Conservation (phyloP, 1,284 basidiomycete species). For the Exobasidium cylindrosporum region DNA sequence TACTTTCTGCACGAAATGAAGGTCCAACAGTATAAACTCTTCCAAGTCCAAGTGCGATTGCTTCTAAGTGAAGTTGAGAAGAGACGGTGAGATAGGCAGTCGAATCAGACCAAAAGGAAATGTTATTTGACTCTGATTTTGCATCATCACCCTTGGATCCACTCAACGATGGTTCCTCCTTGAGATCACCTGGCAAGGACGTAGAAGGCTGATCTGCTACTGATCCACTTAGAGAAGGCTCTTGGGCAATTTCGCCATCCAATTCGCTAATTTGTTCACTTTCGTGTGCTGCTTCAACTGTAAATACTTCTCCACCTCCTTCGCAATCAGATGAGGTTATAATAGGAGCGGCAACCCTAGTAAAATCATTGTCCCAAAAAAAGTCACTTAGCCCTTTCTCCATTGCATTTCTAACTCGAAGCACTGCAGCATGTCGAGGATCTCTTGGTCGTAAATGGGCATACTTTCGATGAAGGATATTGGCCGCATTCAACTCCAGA, state of each 20-base stretch:
- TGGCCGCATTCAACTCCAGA: slow-evolving; percentile 4
- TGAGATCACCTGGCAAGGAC: not conserved
- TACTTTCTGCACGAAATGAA: slow-evolving; percentile 86
- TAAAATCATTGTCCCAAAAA: slow-evolving; percentile 65
- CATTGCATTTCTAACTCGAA: slow-evolving; percentile 27
- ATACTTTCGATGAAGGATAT: slow-evolving; percentile 24
- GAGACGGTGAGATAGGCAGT: slow-evolving; percentile 90
- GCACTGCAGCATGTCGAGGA: slow-evolving; percentile 25
- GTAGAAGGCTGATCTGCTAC: slow-evolving; percentile 15
- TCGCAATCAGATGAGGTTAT: slow-evolving; percentile 90
- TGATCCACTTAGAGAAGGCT: slow-evolving; percentile 18
- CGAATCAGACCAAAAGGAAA: slow-evolving; percentile 34
- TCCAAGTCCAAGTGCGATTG: slow-evolving; percentile 68
- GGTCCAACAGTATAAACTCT: slow-evolving; percentile 88
- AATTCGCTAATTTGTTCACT: slow-evolving; percentile 24
- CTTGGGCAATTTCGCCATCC: not conserved
- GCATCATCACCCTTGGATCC: not conserved
- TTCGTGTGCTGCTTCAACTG: slow-evolving; percentile 57
- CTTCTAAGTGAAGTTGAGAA: slow-evolving; percentile 91
- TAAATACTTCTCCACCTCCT: slow-evolving; percentile 93
- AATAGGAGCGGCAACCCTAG: slow-evolving; percentile 77
- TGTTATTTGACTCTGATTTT: not conserved
- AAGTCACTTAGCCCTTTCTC: slow-evolving; percentile 27
- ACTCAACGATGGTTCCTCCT: no score
- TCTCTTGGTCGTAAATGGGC: slow-evolving; percentile 34